Percentiles rank a stretch among this genome's conserved stretches.
Evolutionary conservation across 305 asterid genomes (phyloP).

Genomic region (Lippia alba): DNA sequence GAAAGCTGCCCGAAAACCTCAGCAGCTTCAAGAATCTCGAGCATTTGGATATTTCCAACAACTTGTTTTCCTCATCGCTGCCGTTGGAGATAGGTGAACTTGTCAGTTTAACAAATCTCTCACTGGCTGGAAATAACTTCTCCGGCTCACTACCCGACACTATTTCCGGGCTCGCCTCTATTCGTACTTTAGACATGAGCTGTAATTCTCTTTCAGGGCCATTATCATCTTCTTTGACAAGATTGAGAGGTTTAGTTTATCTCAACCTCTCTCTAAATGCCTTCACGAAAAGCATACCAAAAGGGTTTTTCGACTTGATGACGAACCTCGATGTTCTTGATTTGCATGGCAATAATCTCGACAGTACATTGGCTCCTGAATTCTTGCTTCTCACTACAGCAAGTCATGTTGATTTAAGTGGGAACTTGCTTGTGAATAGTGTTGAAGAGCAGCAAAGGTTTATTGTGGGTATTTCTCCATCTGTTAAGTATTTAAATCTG

Average conservation of each 20-base stretch:
- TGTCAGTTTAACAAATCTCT: constrained; percentile 66
- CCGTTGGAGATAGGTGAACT: constrained; percentile 73
- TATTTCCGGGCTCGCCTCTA: constrained; percentile 62
- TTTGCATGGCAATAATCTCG: constrained; percentile 86
- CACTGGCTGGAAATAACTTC: constrained; percentile 85
- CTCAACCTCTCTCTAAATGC: constrained; percentile 77
- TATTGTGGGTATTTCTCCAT: constrained; percentile 62
- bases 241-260: constrained; percentile 59
- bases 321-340: constrained; percentile 70
- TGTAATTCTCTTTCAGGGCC: constrained; percentile 76
- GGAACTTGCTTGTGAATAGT: constrained; percentile 62
- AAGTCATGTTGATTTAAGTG: constrained; percentile 80
- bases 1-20: constrained; percentile 56
- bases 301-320: constrained; percentile 79
- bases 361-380: constrained; percentile 69
- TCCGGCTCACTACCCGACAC: constrained; percentile 77
- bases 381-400: constrained; percentile 78
- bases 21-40: constrained; percentile 71
- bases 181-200: constrained; percentile 77
- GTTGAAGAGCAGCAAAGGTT: constrained; percentile 52
- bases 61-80: constrained; percentile 66
- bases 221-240: constrained; percentile 63
- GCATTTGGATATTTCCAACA: constrained; percentile 78
- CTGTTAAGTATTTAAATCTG: constrained; percentile 75
- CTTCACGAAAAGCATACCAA: constrained; percentile 69